Conservation (phyloP, 2,329 filamentous ascomycete species). For the Aspergillus bombycis region DNA sequence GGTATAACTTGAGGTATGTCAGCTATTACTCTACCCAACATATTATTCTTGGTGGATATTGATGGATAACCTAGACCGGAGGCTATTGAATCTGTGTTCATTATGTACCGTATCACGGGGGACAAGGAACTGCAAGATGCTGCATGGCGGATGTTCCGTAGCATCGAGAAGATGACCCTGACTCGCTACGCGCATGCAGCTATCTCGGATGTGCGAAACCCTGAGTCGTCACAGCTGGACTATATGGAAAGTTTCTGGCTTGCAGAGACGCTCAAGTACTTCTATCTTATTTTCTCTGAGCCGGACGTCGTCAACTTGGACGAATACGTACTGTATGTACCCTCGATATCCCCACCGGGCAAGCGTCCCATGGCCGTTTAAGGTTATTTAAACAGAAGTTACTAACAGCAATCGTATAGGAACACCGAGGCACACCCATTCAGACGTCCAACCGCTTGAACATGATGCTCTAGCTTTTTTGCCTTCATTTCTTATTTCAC, state of each 20-base stretch:
- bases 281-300: constrained; percentile 50
- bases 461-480: background rate
- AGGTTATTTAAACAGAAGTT: background rate
- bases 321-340: constrained; percentile 47
- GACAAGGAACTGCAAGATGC: constrained; percentile 50
- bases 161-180: constrained; percentile 47
- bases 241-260: constrained; percentile 52
- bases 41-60: background rate
- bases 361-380: background rate
- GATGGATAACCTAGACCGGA: constrained; percentile 46
- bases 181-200: constrained; percentile 50
- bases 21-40: background rate
- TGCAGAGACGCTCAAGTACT: constrained; percentile 51
- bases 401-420: constrained; percentile 20
- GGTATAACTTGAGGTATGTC: constrained; percentile 37
- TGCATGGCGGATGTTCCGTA: constrained; percentile 55
- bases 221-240: constrained; percentile 33
- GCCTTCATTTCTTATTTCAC: background rate
- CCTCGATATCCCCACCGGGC: no score
- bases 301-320: constrained; percentile 45
- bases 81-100: constrained; percentile 64
- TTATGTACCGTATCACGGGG: constrained; percentile 63
- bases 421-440: constrained; percentile 49
- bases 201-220: constrained; percentile 45
- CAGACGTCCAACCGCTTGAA: constrained; percentile 25